Evolutionary conservation across 2,329 filamentous ascomycete species (phyloP), one percentile per base, ranked within the genome.

Genomic region (Paradendryphiella salina): DNA sequence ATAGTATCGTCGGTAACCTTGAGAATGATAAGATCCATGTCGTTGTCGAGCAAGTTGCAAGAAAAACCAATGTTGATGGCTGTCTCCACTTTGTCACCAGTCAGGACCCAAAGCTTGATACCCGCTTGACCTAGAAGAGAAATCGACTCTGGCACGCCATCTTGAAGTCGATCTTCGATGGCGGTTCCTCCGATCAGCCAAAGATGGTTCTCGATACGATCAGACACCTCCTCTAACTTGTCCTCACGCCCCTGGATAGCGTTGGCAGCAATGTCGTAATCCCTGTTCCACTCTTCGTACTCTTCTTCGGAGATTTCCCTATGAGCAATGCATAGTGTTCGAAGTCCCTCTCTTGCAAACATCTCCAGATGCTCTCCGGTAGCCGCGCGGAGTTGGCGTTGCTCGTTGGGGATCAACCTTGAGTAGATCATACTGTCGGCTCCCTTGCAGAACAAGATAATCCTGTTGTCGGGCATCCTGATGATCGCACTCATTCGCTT

Each of bases 41-140:
- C 90, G 73, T 96, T 99, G 75, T 93, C 91, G 47, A 99, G 83
- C 26, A 99, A 81, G 64, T 99, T 99, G 79, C 95, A 99, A 9
- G 95, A 99, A 75, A 97, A 99, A 2, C 94, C 94, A 69, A 99
- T 99, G 76, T 99, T 99, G 84, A 99, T 99, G 50, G 95, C 94
- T 18, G 94, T 99, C 76, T 99, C 94, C 26, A 97, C 93, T 75
- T 97, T 99, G 80, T 99, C 94, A 57, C 95, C 94, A 13, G 94
- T 99, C 59, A 99, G 78, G 46, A 99, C 94, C 94, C 94, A 99
- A 6, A 99, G 83, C 75, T 99, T 99, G 75, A 99, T 96, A 71
- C 95, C 95, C 46, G 94, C 94, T 66, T 91, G 85, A 23, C 88
- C 93, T 44, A 99, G 85, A 36, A 99, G 78, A 42, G 88, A 89